These are phyloP conservation scores for Malus asiatica DNA, from an alignment of 306 rosid genomes.

Conservation along the genomic window DNA sequence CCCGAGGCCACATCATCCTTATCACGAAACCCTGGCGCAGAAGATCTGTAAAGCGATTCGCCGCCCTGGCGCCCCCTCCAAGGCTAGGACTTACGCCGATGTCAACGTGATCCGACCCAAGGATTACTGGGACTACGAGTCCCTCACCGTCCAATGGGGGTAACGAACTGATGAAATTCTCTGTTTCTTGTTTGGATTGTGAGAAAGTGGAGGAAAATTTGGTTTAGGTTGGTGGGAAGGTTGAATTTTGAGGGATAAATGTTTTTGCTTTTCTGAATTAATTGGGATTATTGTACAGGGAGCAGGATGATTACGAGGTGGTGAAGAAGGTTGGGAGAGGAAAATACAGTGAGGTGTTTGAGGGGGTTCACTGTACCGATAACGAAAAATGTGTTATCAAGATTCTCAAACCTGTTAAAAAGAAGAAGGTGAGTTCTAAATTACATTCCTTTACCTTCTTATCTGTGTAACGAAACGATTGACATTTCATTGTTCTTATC, in stretches of 20 bases:
- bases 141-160: slow-evolving; percentile 98
- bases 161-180: slow-evolving; percentile 1
- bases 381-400: slow-evolving; percentile 78
- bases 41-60: slow-evolving; percentile 88
- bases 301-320: slow-evolving; percentile 93
- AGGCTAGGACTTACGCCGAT: slow-evolving; percentile 75
- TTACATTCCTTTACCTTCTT: background rate
- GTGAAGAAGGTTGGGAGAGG: slow-evolving; percentile 96
- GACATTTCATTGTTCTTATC: background rate
- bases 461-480: background rate
- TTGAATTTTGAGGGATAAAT: background rate
- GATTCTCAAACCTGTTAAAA: slow-evolving; percentile 90
- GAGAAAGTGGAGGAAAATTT: background rate
- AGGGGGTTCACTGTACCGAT: slow-evolving; percentile 80
- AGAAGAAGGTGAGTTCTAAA: slow-evolving; percentile 61
- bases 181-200: background rate
- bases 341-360: slow-evolving; percentile 91
- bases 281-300: slow-evolving; percentile 34
- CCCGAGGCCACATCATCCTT: slow-evolving; percentile 20
- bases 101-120: slow-evolving; percentile 87
- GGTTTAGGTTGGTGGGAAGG: background rate
- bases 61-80: slow-evolving; percentile 95
- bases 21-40: slow-evolving; percentile 71
- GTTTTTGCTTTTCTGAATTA: background rate
- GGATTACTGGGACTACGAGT: slow-evolving; percentile 90